Conservation (phyloP, 495 filamentous ascomycete genomes). For the Aspergillus saccharolyticus region DNA sequence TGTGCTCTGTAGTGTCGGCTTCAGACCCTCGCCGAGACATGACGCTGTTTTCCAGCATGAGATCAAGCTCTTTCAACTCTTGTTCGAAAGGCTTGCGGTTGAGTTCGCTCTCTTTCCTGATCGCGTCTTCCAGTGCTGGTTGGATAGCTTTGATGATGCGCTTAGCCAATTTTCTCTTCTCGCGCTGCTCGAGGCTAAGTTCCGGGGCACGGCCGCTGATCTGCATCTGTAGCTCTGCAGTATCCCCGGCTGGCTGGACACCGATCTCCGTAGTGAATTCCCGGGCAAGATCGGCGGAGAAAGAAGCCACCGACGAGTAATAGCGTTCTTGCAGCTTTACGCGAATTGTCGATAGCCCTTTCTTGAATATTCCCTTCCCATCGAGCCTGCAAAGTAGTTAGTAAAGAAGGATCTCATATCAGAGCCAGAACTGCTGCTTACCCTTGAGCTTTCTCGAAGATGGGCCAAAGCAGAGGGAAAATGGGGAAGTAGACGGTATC, state of each 20-base stretch:
- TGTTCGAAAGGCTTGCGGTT: conserved; percentile 62
- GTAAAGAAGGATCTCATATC: conserved; percentile 7
- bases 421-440: conserved; percentile 40
- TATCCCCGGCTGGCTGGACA: conserved; percentile 47
- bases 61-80: conserved; percentile 66
- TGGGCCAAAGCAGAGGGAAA: conserved; percentile 66
- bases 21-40: conserved; percentile 40
- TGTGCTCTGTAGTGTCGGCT: conserved; percentile 26
- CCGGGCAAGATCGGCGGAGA: conserved; percentile 65
- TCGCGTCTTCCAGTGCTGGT: conserved; percentile 67
- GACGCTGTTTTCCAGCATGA: conserved; percentile 59
- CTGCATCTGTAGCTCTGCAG: conserved; percentile 48
- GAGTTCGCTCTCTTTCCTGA: conserved; percentile 74
- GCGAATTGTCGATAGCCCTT: conserved; percentile 58
- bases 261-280: conserved; percentile 66
- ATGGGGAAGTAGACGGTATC: conserved; percentile 90
- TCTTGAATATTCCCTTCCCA: conserved; percentile 61
- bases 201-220: conserved; percentile 49
- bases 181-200: conserved; percentile 59
- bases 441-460: conserved; percentile 73
- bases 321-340: conserved; percentile 61
- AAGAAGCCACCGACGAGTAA: conserved; percentile 70
- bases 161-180: conserved; percentile 68
- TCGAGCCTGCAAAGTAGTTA: conserved; percentile 60
- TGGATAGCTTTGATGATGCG: conserved; percentile 78